Conservation (phyloP, 1,139 yeast species). For the Magnusiomyces suaveolens region DNA sequence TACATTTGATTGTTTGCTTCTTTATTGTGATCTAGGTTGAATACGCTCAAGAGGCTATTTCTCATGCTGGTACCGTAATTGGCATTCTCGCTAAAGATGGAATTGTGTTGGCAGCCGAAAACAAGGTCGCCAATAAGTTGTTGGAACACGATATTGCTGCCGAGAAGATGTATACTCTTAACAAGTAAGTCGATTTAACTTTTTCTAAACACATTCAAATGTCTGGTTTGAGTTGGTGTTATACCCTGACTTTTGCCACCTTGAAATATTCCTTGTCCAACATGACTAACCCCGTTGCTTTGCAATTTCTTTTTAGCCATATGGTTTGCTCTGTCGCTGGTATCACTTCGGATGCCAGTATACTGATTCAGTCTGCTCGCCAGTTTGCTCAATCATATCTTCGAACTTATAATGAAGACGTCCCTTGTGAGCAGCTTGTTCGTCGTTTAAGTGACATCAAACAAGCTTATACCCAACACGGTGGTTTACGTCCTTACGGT, state of each 20-base stretch:
- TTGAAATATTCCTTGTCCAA: too few relatives aligned
- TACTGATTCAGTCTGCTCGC: conserved; percentile 82
- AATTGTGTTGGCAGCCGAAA: conserved; percentile 91
- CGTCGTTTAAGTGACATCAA: conserved; percentile 84
- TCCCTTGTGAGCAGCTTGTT: conserved; percentile 85
- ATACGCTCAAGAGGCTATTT: conserved; percentile 94
- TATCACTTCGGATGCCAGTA: conserved; percentile 93
- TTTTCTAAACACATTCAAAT: not conserved
- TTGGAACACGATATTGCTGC: conserved; percentile 90
- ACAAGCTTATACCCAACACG: conserved; percentile 98
- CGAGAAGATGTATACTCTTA: conserved; percentile 80
- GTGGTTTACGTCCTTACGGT: conserved; percentile 97
- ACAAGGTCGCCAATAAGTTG: conserved; percentile 83
- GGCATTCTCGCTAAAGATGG: conserved; percentile 91
- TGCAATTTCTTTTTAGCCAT: conserved; percentile 33
- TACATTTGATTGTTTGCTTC: too few relatives aligned
- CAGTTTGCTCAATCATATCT: conserved; percentile 74
- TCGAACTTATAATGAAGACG: conserved; percentile 78
- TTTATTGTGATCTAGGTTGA: conserved; percentile 46
- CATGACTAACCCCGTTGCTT: not conserved
- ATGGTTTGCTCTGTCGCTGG: conserved; percentile 97
- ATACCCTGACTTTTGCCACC: not conserved
- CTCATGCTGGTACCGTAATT: conserved; percentile 96
- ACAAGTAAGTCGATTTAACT: too few relatives aligned
- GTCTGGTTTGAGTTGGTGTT: not conserved